Base-by-base conservation (phyloP, 306 rosid species). In the Ziziphus jujuba region DNA sequence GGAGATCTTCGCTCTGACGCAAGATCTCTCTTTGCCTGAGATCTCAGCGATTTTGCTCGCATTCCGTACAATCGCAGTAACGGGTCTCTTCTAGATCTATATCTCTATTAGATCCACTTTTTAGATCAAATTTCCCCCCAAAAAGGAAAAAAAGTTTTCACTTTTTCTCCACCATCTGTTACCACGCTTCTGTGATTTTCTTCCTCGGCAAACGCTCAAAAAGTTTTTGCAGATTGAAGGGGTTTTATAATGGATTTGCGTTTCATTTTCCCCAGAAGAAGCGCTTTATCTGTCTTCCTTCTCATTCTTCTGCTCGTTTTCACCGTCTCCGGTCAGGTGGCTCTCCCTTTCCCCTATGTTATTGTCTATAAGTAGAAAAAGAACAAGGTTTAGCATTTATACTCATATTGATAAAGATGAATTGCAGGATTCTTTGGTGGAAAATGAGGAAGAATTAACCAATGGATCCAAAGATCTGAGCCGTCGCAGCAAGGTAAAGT, bases 401-500 rank as follows among this genome's bases (percentile, higher is more conserved):
- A 47, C 51, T 14, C 55, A 67, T n/a, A n/a, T 54, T 67, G 63
- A 54, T 67, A 14, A n/a, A 45, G 25, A 33, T 36, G 12, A 36
- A 19, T 43, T 74, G 33, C 62, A 84, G 96, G 96, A 85, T 6
- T 79, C 82, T 43, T 75, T 62, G 56, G 54, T 7, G 57, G 87
- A 81, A 36, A 59, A 56, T 45, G 68, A 36, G 69, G 75, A 80
- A 64, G 84, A 77, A 67, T 82, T 75, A 11, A 67, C 73, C 24
- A 59, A 33, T 61, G 83, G 86, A 79, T 84, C 89, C 74, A 56
- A 62, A 33, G 92, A 89, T 92, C 91, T 92, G 67, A 89, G 97
- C 49, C 98, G 95, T 56, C 98, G 98, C 36, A 82, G 84, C 72
- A 87, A 92, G 85, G 97, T 92, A 7, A 11, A 59, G 33, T 28